Percentiles rank a stretch among this genome's conserved stretches.
Conservation (phyloP, 345 rosid species). For the Sonneratia alba region DNA sequence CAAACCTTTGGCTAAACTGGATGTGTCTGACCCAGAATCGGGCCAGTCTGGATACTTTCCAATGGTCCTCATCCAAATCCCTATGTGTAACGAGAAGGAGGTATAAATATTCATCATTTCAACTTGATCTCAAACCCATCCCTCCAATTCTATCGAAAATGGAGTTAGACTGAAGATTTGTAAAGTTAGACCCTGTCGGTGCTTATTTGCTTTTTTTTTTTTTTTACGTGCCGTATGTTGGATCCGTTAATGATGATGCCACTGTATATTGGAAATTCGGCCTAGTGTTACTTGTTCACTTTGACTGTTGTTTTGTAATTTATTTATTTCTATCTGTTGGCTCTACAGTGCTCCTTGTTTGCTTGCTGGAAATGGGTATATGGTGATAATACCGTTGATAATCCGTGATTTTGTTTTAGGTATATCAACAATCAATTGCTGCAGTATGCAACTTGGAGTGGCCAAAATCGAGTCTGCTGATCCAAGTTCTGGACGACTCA, state of each 20-base stretch:
- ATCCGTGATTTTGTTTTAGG: conserved; percentile 26
- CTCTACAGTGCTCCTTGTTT: neutral
- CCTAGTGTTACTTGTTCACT: neutral
- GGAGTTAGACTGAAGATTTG: neutral
- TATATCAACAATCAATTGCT: conserved; percentile 87
- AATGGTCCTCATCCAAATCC: conserved; percentile 92
- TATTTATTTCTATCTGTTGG: neutral
- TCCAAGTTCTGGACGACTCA: conserved; percentile 87
- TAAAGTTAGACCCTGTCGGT: neutral
- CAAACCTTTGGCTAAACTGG: conserved; percentile 51
- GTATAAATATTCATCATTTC: conserved; percentile 17
- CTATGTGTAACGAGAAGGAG: conserved; percentile 97
- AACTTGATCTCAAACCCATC: neutral
- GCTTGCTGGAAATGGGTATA: neutral
- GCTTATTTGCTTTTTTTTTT: neutral
- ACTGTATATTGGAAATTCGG: neutral
- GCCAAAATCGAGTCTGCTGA: conserved; percentile 72
- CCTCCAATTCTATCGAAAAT: neutral
- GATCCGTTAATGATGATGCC: neutral
- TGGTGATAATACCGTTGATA: neutral
- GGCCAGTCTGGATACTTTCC: conserved; percentile 68
- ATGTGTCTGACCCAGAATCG: conserved; percentile 51
- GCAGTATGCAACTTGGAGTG: conserved; percentile 90
- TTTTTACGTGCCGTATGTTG: no score
- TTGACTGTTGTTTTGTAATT: neutral